Evolutionary conservation across 2,329 filamentous ascomycete species (phyloP).

Genomic region (Davidsoniella virescens): DNA sequence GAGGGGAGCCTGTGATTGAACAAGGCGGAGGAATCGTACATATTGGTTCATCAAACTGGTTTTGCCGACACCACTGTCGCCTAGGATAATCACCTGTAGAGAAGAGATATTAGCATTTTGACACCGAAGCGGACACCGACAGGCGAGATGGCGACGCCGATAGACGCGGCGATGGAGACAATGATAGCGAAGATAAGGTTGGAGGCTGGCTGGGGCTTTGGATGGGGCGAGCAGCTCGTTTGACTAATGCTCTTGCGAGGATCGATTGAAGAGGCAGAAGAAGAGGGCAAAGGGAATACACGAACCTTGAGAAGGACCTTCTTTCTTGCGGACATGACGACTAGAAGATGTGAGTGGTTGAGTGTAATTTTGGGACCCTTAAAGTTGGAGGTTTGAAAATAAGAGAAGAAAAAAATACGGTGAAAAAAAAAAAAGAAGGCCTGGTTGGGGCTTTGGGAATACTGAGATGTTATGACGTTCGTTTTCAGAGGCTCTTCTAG

Average conservation of each 20-base stretch:
- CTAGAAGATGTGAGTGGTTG: not conserved
- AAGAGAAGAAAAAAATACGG: conserved; percentile 3
- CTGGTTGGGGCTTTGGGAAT: not conserved
- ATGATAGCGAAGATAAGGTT: not conserved
- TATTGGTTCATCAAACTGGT: conserved; percentile 99
- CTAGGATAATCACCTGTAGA: conserved; percentile 85
- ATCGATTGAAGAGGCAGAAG: too few species aligned
- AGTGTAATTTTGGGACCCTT: not conserved
- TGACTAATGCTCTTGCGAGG: too few species aligned
- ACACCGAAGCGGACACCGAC: too few species aligned
- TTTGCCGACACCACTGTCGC: conserved; percentile 97
- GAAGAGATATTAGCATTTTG: too few species aligned
- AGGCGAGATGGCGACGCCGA: conserved; percentile 1
- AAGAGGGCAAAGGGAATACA: not conserved
- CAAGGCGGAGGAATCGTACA: conserved; percentile 41
- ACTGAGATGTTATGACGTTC: too few species aligned
- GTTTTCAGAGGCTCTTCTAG: too few species aligned
- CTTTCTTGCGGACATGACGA: conserved; percentile 63
- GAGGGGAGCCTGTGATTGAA: not conserved
- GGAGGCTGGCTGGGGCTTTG: not conserved
- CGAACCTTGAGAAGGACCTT: conserved; percentile 79
- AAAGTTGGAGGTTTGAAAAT: not conserved
- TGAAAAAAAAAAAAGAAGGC: conserved; percentile 3
- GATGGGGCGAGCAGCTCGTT: too few species aligned
- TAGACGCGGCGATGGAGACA: not conserved